Base-by-base conservation (phyloP, 2,329 filamentous ascomycete species). In the Thelonectria rubi region DNA sequence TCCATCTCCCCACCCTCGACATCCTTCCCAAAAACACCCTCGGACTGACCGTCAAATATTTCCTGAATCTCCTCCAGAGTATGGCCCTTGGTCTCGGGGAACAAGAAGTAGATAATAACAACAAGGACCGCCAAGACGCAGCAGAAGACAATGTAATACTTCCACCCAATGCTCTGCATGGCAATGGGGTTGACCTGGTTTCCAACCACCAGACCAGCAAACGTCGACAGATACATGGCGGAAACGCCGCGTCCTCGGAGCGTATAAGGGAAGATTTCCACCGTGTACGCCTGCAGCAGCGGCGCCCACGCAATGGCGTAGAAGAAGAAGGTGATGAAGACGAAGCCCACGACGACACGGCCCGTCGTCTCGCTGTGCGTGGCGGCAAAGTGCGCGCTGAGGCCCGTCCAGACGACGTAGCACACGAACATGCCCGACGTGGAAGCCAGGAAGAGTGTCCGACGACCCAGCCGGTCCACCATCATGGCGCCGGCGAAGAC, bases 141-240 rank as follows among this genome's bases (percentile, higher is more conserved):
- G 58, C 75, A 72, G 52, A 77, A 80, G 10, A 80, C 71, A 40
- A 76, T 74, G 47, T 78, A 81, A 59, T 80, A 80, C 49, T 72
- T 77, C 77, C 78, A 81, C 0, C 63, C 69, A 11, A 81, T 75
- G 0, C 62, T 70, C 1, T 70, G 62, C 53, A 81, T 73, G 0
- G 76, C 78, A 5, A 81, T 75, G 0, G 79, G 79, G 50, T 79
- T 80, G 47, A 78, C 74, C 45, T 78, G 77, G 58, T 78, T 77
- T 18, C 76, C 78, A 45, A 80, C 74, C 1, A 69, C 74, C 12
- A 74, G 43, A 4, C 55, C 60, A 0, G 63, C 49, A 12, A 67
- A 69, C 1, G 64, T 69, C 5, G 64, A 58, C 26, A 71, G 21
- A 14, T 71, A 66, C 63, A 69, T 69, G 6, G 58, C 9, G 0